Base-by-base conservation (phyloP, 805 yeast species). In the Tetrapisispora pingtungensis region DNA sequence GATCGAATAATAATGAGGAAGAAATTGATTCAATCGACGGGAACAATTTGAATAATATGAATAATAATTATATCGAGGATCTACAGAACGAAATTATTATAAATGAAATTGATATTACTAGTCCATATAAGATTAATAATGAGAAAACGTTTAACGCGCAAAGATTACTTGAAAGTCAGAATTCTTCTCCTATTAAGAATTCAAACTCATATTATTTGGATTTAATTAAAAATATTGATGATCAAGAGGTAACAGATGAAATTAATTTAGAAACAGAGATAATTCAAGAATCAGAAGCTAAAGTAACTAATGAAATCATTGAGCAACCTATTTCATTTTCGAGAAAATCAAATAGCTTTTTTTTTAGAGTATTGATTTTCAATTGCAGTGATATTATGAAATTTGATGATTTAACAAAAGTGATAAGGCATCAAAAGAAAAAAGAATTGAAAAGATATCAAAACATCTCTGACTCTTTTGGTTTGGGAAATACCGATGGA, bases 31-130 rank as follows among this genome's bases (percentile, higher is more conserved):
- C n/a, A n/a, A n/a, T n/a, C n/a, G n/a, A n/a, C n/a, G n/a, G n/a
- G n/a, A n/a, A n/a, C n/a, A n/a, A n/a, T n/a, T n/a, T n/a, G n/a
- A n/a, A n/a, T 22, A 20, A 15, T 5, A 7, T 10, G 18, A 24
- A 22, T 17, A 30, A 30, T 17, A 31, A 44, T 22, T 37, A 37
- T 37, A 36, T 51, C 40, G 48, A 59, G 49, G 38, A 54, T 46
- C 20, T 57, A 49, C 48, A 58, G 32, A 45, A 40, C 24, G 50
- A 48, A 33, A 44, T 47, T 6, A 42, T 42, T 14, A 50, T 47
- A 24, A 54, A 53, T 6, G 50, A 54, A 10, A 31, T 52, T 28
- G 49, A 51, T 27, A 53, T 58, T 12, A 40, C 53, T 1, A 54
- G 51, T 26, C 57, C 61, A 1, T 50, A 49, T 38, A 33, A 24